Percentiles rank a stretch among this genome's conserved stretches.
phyloP scores from a whole-genome alignment of 2,329 filamentous ascomycete species.

The Beauveria varroae region DNA sequence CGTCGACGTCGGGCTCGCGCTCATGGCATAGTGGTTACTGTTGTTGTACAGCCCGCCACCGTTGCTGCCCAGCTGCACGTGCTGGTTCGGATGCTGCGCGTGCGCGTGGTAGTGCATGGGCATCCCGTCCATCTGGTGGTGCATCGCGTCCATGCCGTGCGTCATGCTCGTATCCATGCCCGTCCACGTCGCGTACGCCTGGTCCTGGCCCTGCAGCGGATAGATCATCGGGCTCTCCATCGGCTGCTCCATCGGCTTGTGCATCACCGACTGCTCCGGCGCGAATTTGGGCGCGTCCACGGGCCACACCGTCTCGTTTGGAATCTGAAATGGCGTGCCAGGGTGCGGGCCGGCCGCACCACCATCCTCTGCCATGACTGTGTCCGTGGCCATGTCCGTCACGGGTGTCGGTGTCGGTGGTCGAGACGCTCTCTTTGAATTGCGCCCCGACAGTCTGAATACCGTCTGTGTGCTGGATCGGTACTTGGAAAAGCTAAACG shows the following conservation, averaged over 20 bases:
- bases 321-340: constrained; percentile 33
- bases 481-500: constrained; percentile 21
- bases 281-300: constrained; percentile 31
- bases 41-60: constrained; percentile 1
- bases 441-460: constrained; percentile 25
- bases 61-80: constrained; percentile 2
- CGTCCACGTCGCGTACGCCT: constrained; percentile 4
- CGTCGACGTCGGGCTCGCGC: constrained; percentile 18
- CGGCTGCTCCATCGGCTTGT: constrained; percentile 23
- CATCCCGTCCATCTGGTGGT: constrained; percentile 10
- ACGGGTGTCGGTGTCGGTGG: constrained; percentile 26
- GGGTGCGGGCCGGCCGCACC: constrained; percentile 29
- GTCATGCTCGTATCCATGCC: constrained; percentile 6
- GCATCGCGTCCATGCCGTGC: constrained; percentile 4
- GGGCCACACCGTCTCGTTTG: constrained; percentile 29
- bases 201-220: constrained; percentile 10
- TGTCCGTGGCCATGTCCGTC: constrained; percentile 18
- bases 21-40: constrained; percentile 14
- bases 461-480: constrained; percentile 23
- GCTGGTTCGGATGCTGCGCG: neutral
- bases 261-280: constrained; percentile 23
- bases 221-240: constrained; percentile 14
- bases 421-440: constrained; percentile 28
- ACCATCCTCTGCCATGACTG: constrained; percentile 28
- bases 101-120: constrained; percentile 11